Evolutionary conservation across 192 early-diverging fungal genomes (phyloP).

Genomic region (Dispira parvispora): DNA sequence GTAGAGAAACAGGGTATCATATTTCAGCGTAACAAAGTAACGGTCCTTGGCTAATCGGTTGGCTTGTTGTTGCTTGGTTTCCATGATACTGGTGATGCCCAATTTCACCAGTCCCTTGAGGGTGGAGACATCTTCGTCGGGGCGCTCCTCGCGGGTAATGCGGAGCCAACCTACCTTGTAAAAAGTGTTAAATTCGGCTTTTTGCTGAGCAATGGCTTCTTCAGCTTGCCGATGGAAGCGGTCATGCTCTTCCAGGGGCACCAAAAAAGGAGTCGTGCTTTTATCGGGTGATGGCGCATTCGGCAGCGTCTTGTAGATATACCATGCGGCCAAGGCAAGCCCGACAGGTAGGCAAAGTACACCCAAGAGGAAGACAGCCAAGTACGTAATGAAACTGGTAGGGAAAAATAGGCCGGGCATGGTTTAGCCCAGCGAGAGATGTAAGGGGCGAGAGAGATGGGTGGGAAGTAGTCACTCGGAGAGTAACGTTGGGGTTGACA

Average conservation of each 20-base stretch:
- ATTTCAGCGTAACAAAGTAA: constrained; percentile 59
- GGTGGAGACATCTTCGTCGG: constrained; percentile 14
- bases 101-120: constrained; percentile 19
- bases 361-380: not conserved
- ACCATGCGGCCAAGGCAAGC: not conserved
- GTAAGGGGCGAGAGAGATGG: too few species aligned
- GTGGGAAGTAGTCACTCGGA: too few species aligned
- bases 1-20: constrained; percentile 70
- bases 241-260: constrained; percentile 1
- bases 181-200: constrained; percentile 1
- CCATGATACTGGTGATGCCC: constrained; percentile 17
- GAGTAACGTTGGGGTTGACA: too few species aligned
- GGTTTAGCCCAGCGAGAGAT: too few species aligned
- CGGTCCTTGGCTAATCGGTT: constrained; percentile 22
- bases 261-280: not conserved
- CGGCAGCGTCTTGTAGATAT: not conserved
- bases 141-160: constrained; percentile 17
- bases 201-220: not conserved
- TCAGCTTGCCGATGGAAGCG: not conserved
- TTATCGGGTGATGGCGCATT: not conserved
- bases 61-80: constrained; percentile 18
- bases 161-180: constrained; percentile 26
- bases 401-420: not conserved
- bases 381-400: not conserved
- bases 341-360: constrained; percentile 4